These are phyloP conservation scores for Penicillium nordicum DNA, from an alignment of 2,329 filamentous ascomycete species.

Conservation along the genomic window DNA sequence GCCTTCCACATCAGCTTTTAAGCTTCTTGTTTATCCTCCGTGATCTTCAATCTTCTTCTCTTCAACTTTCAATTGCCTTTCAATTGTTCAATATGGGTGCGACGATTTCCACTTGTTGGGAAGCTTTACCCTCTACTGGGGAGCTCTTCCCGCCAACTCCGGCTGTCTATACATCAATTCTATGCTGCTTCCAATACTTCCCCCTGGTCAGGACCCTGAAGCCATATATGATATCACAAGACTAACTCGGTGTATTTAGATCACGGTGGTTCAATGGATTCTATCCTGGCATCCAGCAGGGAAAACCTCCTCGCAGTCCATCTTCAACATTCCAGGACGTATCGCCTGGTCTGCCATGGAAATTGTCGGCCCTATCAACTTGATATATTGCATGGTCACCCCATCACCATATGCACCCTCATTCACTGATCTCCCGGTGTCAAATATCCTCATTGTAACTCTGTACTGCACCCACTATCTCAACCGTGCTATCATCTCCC, in stretches of 20 bases:
- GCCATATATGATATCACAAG: background rate
- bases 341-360: constrained; percentile 90
- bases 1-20: constrained; percentile 6
- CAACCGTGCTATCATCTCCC: constrained; percentile 82
- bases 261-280: constrained; percentile 71
- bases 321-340: constrained; percentile 83
- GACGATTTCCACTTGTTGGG: constrained; percentile 19
- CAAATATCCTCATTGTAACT: constrained; percentile 36
- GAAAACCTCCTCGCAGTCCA: constrained; percentile 74
- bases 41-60: background rate
- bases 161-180: constrained; percentile 34
- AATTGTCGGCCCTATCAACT: constrained; percentile 67
- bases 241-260: constrained; percentile 46
- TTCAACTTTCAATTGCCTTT: background rate
- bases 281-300: constrained; percentile 84
- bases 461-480: constrained; percentile 75
- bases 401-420: constrained; percentile 56
- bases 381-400: constrained; percentile 71
- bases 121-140: constrained; percentile 23
- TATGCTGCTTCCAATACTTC: constrained; percentile 44
- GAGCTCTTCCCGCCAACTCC: constrained; percentile 41
- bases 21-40: constrained; percentile 1
- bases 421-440: constrained; percentile 29
- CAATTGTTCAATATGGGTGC: constrained; percentile 22
- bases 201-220: constrained; percentile 35